These are phyloP conservation scores for Lumnitzera littorea DNA, from an alignment of 345 rosid genomes.

Conservation along the genomic window DNA sequence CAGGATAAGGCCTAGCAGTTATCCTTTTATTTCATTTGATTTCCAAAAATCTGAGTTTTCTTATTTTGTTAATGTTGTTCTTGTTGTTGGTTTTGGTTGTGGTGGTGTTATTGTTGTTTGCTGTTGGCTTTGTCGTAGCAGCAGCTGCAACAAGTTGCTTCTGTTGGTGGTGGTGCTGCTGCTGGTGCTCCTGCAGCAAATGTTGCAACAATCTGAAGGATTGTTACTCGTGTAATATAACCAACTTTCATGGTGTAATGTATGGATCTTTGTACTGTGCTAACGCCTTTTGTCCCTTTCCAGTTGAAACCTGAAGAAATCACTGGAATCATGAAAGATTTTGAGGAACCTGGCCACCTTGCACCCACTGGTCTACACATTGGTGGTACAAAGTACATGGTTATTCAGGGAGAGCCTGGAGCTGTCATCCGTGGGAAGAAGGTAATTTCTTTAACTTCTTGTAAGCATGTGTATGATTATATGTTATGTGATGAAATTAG, in stretches of 20 bases:
- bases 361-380: conserved; percentile 23
- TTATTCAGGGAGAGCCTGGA: conserved; percentile 25
- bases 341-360: conserved; percentile 23
- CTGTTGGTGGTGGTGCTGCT: neutral
- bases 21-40: too few relatives aligned
- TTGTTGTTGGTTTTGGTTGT: too few relatives aligned
- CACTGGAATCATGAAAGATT: conserved; percentile 17
- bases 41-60: too few relatives aligned
- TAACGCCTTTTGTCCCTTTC: neutral
- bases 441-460: neutral
- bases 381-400: conserved; percentile 29
- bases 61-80: too few relatives aligned
- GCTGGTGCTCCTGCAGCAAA: too few relatives aligned
- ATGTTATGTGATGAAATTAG: too few relatives aligned
- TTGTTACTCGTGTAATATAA: neutral
- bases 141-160: too few relatives aligned
- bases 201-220: too few relatives aligned
- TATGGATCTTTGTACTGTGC: neutral
- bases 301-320: conserved; percentile 17
- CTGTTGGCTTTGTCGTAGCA: too few relatives aligned
- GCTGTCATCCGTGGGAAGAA: conserved; percentile 25
- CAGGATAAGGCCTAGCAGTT: too few relatives aligned
- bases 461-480: too few relatives aligned
- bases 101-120: too few relatives aligned
- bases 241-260: neutral